Base-by-base conservation (phyloP, 2,329 filamentous ascomycete genomes). In the Fonsecaea multimorphosa region DNA sequence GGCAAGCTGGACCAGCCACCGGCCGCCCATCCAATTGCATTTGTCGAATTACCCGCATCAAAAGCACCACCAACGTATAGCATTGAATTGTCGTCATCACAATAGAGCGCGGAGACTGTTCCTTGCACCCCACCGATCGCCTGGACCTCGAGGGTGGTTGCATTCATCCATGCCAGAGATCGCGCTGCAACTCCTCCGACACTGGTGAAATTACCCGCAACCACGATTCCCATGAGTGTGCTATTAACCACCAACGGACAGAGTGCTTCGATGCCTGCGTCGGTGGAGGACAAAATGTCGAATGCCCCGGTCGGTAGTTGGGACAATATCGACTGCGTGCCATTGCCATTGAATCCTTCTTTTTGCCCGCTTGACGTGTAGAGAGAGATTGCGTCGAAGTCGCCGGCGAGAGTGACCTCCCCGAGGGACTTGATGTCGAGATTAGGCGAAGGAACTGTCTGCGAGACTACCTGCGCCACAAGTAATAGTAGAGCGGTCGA, bases 141-240 rank as follows among this genome's bases (percentile, higher is more conserved):
- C 1, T 87, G 90, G 57, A 97, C 83, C 40, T 85, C 78, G 52
- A 87, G 87, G 3, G 87, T 89, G 69, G 87, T 86, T 2, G 91
- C 87, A 76, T 97, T 87, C 79, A 93, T 93, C 54, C 96, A 77
- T 27, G 93, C 95, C 63, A 96, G 87, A 52, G 91, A 91, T 60
- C 88, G 88, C 1, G 93, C 92, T 74, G 91, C 81, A 63, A 89
- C 84, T 65, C 88, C 88, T 65, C 89, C 91, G 68, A 99, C 81
- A 76, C 92, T 96, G 34, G 95, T 98, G 76, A 99, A 99, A 80
- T 98, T 98, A 55, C 95, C 95, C 63, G 91, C 95, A 16, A 99
- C 85, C 55, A 98, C 86, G 31, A 98, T 86, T 46, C 90, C 89
- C n/a, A 86, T 83, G 63, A 89, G 79, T 5, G 83, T 85, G 70